Evolutionary conservation across 257 asterid genomes (phyloP).

Genomic region (Scutellaria minor): DNA sequence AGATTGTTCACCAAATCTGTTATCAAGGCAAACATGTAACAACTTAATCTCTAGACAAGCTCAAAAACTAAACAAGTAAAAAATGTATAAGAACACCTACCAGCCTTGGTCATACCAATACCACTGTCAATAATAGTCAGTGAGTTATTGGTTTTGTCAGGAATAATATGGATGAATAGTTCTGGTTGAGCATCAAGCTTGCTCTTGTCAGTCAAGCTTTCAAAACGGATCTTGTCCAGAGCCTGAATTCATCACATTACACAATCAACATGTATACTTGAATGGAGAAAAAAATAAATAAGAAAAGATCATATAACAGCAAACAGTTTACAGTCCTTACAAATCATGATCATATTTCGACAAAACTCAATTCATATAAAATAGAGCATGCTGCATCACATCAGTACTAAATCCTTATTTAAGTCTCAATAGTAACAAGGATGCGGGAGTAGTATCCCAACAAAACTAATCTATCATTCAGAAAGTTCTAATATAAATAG

Average conservation of each 20-base stretch:
- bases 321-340: not conserved
- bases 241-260: constrained; percentile 40
- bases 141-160: constrained; percentile 65
- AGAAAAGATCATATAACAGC: not conserved
- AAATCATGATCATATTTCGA: too few species aligned
- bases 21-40: constrained; percentile 8
- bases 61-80: not conserved
- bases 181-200: constrained; percentile 70
- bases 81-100: constrained; percentile 36
- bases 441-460: too few species aligned
- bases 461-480: too few species aligned
- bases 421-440: too few species aligned
- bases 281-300: too few species aligned
- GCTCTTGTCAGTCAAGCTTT: constrained; percentile 73
- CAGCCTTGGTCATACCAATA: constrained; percentile 79
- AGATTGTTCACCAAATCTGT: constrained; percentile 78
- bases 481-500: too few species aligned
- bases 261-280: not conserved
- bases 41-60: not conserved
- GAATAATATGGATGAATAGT: constrained; percentile 62
- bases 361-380: too few species aligned
- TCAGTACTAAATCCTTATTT: too few species aligned
- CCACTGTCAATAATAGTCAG: constrained; percentile 66
- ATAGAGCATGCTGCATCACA: too few species aligned
- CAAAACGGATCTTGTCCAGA: constrained; percentile 66